phyloP scores from a whole-genome alignment of 352 stramenopile species.

The Globisporangium echinulatum region DNA sequence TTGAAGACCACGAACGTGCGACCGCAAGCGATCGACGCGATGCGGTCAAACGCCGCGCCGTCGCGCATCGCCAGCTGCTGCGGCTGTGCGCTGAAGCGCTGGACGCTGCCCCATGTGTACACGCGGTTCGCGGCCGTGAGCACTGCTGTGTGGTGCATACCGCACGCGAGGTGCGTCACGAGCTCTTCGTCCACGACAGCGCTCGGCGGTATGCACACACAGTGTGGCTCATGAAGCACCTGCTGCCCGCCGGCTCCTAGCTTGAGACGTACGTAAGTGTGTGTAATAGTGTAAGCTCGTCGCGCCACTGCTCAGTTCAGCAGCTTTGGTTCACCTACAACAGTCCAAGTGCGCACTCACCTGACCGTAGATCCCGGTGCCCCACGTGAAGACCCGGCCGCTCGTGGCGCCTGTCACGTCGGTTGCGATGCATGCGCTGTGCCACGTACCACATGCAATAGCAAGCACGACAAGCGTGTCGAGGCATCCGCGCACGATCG shows the following conservation, averaged over 20 bases:
- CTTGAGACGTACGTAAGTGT: conserved; percentile 11
- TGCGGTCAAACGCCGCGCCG: conserved; percentile 30
- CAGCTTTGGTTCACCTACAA: no score
- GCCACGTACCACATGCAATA: conserved; percentile 70
- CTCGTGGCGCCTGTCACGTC: conserved; percentile 4
- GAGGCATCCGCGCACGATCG: conserved; percentile 30
- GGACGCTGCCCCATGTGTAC: conserved; percentile 61
- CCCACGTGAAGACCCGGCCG: conserved; percentile 62
- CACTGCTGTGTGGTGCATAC: conserved; percentile 57
- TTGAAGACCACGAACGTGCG: conserved; percentile 74
- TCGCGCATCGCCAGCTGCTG: conserved; percentile 25
- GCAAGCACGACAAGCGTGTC: conserved; percentile 27
- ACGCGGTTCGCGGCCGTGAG: conserved; percentile 46
- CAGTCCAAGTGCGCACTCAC: conserved; percentile 5
- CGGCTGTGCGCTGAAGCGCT: conserved; percentile 35
- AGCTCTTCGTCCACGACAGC: conserved; percentile 33
- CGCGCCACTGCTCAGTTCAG: not conserved
- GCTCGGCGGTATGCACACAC: conserved; percentile 27
- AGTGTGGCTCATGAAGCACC: conserved; percentile 36
- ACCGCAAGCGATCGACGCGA: conserved; percentile 60
- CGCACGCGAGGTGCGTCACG: conserved; percentile 39
- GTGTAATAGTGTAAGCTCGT: not conserved
- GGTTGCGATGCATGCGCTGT: conserved; percentile 54
- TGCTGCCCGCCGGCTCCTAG: conserved; percentile 39
- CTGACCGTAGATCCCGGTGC: conserved; percentile 65